phyloP scores from a whole-genome alignment of 495 filamentous ascomycete species.

The Poronia punctata region DNA sequence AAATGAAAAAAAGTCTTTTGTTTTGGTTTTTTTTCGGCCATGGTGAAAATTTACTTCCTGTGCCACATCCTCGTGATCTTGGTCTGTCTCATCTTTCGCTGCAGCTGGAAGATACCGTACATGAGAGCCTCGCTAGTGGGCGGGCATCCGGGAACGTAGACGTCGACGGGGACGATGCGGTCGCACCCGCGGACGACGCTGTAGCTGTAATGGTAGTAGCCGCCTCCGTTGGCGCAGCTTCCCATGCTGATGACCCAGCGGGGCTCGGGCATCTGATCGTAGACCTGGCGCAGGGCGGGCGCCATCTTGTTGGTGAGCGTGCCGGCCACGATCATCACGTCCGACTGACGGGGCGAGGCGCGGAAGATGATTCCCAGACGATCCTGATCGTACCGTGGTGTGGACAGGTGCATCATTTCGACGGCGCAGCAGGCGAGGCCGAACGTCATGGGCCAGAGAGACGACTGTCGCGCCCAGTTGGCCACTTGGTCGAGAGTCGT shows the following conservation, averaged over 20 bases:
- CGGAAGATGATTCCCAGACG: conserved; percentile 95
- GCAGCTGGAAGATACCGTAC: conserved; percentile 80
- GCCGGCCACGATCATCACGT: conserved; percentile 97
- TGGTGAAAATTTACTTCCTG: conserved; percentile 51
- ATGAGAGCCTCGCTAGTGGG: conserved; percentile 83
- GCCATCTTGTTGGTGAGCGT: conserved; percentile 99
- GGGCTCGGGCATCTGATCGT: conserved; percentile 97
- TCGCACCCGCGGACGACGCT: conserved; percentile 82
- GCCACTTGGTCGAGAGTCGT: conserved; percentile 86
- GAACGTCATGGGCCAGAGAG: conserved; percentile 97
- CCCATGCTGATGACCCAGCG: conserved; percentile 92
- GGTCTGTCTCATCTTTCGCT: conserved; percentile 81
- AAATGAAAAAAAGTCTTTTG: no score
- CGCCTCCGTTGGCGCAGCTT: conserved; percentile 84
- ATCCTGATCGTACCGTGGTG: conserved; percentile 94
- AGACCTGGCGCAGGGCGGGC: conserved; percentile 86
- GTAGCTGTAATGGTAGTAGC: conserved; percentile 94
- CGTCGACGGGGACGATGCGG: conserved; percentile 83
- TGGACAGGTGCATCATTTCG: conserved; percentile 98
- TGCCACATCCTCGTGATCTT: conserved; percentile 65
- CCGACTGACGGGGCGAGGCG: conserved; percentile 87
- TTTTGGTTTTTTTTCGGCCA: no score
- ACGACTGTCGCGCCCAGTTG: conserved; percentile 92
- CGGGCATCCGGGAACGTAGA: conserved; percentile 90
- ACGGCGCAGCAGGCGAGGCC: conserved; percentile 94